Conservation (phyloP, 1,284 basidiomycete genomes). For the Pisolithus thermaeus region DNA sequence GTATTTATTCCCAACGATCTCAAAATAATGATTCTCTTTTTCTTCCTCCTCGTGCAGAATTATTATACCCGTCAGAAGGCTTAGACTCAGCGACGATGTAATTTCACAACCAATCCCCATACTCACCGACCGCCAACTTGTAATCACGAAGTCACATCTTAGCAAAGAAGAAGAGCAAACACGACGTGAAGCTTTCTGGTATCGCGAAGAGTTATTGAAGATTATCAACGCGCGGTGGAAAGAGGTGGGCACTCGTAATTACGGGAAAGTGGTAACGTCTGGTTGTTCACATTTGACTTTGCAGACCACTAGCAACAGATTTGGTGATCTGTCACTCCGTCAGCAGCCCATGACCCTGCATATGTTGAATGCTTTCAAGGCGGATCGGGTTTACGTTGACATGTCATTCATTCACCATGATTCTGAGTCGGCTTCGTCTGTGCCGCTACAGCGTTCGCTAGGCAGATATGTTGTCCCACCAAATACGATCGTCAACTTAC, state of each 20-base stretch:
- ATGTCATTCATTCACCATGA: constrained; percentile 43
- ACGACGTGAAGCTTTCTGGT: constrained; percentile 88
- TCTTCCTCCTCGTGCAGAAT: constrained; percentile 42
- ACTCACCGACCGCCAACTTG: constrained; percentile 86
- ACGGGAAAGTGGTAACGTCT: not conserved
- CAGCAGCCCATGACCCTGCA: constrained; percentile 68
- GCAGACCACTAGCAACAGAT: constrained; percentile 70
- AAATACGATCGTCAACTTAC: constrained; percentile 57
- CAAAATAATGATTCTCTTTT: not conserved
- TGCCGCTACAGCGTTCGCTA: constrained; percentile 23
- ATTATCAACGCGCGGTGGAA: constrained; percentile 70
- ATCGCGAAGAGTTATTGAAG: constrained; percentile 78
- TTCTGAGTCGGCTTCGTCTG: constrained; percentile 20
- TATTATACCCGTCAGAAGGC: constrained; percentile 71
- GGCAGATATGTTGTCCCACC: constrained; percentile 42
- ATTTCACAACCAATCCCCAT: constrained; percentile 72
- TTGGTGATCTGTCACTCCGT: constrained; percentile 71
- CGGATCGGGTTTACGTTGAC: constrained; percentile 56
- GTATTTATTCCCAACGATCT: not conserved
- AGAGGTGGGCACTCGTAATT: constrained; percentile 48
- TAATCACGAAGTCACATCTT: constrained; percentile 71
- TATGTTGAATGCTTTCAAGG: constrained; percentile 71
- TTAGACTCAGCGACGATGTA: constrained; percentile 54
- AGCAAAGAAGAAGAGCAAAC: constrained; percentile 52
- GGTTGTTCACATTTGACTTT: constrained; percentile 3